phyloP scores from a whole-genome alignment of 345 rosid genomes.

The Noccaea bulbosa region DNA sequence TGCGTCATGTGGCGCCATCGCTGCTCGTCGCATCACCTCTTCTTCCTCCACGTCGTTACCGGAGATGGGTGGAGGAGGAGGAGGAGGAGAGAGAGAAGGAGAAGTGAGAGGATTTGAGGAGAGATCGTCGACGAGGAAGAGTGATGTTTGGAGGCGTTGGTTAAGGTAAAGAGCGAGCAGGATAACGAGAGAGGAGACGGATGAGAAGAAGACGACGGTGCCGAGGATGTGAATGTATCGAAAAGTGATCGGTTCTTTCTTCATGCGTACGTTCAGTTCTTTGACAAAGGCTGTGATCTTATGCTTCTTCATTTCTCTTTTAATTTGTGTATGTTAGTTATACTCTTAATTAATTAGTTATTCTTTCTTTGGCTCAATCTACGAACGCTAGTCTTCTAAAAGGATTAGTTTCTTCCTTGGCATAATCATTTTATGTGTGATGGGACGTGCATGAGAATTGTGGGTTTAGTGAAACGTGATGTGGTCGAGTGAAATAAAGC shows the following conservation, averaged over 20 bases:
- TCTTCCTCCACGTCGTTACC: constrained; percentile 35
- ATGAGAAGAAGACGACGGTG: constrained; percentile 39
- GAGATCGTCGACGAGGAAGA: constrained; percentile 28
- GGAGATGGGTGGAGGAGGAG: constrained; percentile 4
- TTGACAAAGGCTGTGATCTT: constrained; percentile 31
- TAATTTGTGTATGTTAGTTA: background rate
- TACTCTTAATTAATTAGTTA: background rate
- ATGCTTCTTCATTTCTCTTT: constrained; percentile 27
- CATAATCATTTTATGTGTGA: constrained; percentile 2
- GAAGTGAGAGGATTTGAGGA: constrained; percentile 28
- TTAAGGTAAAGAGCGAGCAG: constrained; percentile 41
- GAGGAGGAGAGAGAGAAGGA: constrained; percentile 4
- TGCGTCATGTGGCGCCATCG: constrained; percentile 13
- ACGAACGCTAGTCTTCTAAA: background rate
- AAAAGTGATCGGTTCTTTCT: constrained; percentile 27
- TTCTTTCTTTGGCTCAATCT: background rate
- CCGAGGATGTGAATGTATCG: constrained; percentile 39
- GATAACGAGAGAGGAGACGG: constrained; percentile 38
- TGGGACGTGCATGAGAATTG: constrained; percentile 34
- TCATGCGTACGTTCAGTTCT: constrained; percentile 32
- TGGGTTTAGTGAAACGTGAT: constrained; percentile 35
- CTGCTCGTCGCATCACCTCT: constrained; percentile 44
- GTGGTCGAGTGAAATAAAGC: constrained; percentile 19
- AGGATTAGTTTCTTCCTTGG: background rate
- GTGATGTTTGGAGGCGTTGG: constrained; percentile 37